Conservation (phyloP, 2,329 filamentous ascomycete species). For the Teratosphaeria nubilosa region DNA sequence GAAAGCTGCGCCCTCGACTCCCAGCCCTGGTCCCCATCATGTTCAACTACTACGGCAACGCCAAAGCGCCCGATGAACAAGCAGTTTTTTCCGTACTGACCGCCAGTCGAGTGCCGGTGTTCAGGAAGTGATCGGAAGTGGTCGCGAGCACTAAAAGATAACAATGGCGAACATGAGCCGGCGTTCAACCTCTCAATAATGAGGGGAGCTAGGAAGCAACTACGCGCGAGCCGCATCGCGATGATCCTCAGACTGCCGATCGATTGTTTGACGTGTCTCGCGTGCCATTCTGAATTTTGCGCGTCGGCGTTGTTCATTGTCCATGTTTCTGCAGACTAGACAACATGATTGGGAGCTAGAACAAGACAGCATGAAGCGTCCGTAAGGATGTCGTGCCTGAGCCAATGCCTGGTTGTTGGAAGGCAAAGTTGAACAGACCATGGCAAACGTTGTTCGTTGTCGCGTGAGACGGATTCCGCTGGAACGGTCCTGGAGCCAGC, state of each 20-base stretch:
- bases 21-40: no score
- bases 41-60: background rate
- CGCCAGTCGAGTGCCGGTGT: background rate
- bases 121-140: background rate
- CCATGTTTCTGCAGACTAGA: background rate
- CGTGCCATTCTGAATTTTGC: background rate
- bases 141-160: background rate
- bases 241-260: background rate
- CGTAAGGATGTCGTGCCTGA: background rate
- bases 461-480: background rate
- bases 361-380: no score
- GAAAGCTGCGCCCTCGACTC: background rate
- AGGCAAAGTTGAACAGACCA: background rate
- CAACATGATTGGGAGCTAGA: no score
- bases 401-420: background rate
- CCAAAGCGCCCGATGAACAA: background rate
- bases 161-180: background rate
- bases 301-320: background rate
- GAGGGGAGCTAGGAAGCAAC: background rate
- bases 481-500: background rate
- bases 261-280: background rate
- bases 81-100: background rate
- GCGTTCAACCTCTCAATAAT: background rate
- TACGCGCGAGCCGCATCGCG: background rate
- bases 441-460: background rate